Conservation (phyloP, 2,329 filamentous ascomycete species). For the Podosphaera aphanis region DNA sequence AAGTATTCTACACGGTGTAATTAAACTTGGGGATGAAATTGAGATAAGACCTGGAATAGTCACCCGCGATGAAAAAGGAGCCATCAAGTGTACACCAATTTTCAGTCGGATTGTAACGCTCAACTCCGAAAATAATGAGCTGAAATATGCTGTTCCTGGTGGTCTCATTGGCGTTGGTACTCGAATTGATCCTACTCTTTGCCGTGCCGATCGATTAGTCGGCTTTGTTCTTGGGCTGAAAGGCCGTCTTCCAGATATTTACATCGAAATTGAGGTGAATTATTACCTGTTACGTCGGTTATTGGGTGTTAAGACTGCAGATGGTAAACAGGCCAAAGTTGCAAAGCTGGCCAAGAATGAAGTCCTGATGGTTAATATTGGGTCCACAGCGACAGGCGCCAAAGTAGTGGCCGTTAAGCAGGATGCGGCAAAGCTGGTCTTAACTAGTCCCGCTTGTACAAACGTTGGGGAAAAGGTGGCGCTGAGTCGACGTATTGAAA, state of each 20-base stretch:
- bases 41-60: conserved; percentile 98
- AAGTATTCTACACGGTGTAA: conserved; percentile 81
- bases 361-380: conserved; percentile 99
- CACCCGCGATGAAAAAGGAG: conserved; percentile 76
- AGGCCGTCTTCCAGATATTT: conserved; percentile 84
- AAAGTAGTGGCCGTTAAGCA: conserved; percentile 95
- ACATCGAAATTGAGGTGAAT: conserved; percentile 96
- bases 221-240: conserved; percentile 92
- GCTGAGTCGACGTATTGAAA: conserved; percentile 86
- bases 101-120: conserved; percentile 86
- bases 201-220: conserved; percentile 94
- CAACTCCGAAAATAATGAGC: conserved; percentile 92
- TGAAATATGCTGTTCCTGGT: conserved; percentile 94
- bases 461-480: conserved; percentile 97
- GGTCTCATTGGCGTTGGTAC: conserved; percentile 97
- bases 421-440: conserved; percentile 81
- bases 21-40: conserved; percentile 94
- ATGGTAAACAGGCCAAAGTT: conserved; percentile 98
- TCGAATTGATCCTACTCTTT: conserved; percentile 88
- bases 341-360: conserved; percentile 96
- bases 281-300: conserved; percentile 92
- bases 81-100: conserved; percentile 90
- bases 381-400: conserved; percentile 85
- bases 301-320: conserved; percentile 88
- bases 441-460: conserved; percentile 88